Evolutionary conservation across 345 rosid species (phyloP), one percentile per base, ranked within the genome.

Genomic region (Hirschfeldia incana): DNA sequence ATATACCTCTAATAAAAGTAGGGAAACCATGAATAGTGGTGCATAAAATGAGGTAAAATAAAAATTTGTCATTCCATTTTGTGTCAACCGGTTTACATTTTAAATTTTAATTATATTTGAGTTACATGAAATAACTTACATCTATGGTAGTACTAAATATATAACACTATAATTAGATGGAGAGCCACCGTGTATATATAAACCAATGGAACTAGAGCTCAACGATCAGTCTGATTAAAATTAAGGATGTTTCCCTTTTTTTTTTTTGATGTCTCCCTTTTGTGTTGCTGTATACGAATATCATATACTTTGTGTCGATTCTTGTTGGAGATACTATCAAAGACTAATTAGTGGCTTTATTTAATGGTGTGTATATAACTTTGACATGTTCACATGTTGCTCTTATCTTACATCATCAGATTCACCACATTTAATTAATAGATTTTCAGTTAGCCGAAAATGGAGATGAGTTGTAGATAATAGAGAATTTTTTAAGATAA

Each of bases 341-440:
- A 8, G 32, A 63, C 44, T 70, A 55, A 21, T 63, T 64, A 70
- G 29, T 77, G 37, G 29, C 39, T 68, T 29, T 21, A 37, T 67
- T 37, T 59, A 69, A 21, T 66, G 44, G 44, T 67, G 28, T 44
- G 67, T 21, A n/a, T 62, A 55, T 32, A 64, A 55, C 12, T 53
- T 78, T 21, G 34, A n/a, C 75, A 77, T 42, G 70, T 51, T 70
- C 60, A 71, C 71, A 29, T 64, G 72, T 78, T 77, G 57, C 72
- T 33, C 27, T 15, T 28, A 37, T 70, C 66, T 70, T 77, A 77
- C 34, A 77, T 77, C 76, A 71, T 36, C 32, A 59, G 36, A 69
- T 70, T 70, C 69, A 61, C 61, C 27, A 11, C 51, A 49, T 69
- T 49, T 44, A 33, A 21, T 9, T 42, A 17, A 60, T 44, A 39